Conservation (phyloP, 169 alveolate species). For the Neospora caninum region DNA sequence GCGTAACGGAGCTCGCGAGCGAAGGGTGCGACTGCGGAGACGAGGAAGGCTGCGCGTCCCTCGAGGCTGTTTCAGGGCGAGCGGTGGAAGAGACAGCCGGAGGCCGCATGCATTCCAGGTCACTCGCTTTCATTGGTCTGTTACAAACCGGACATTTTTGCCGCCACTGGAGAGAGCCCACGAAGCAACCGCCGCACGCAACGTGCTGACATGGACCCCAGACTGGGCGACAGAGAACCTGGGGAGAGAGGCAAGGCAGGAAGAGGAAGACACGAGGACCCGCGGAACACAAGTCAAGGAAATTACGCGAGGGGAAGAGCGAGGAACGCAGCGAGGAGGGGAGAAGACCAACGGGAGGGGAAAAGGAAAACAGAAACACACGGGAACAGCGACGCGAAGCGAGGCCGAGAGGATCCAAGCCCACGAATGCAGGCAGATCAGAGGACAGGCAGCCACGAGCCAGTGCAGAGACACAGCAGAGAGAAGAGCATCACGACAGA, state of each 20-base stretch:
- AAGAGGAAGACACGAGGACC: neutral
- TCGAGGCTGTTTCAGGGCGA: neutral
- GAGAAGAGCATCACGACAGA: no score
- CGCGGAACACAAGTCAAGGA: neutral
- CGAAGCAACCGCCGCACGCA: conserved; percentile 21
- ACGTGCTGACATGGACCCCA: conserved; percentile 21
- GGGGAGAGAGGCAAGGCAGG: neutral
- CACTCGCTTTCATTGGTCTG: neutral
- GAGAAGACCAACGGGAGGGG: neutral
- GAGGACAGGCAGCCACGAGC: no score
- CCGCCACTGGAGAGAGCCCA: conserved; percentile 1
- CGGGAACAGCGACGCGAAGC: neutral
- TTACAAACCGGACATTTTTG: conserved; percentile 12
- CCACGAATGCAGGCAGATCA: no score
- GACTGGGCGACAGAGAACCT: conserved; percentile 12
- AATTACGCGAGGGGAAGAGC: no score
- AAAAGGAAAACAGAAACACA: neutral
- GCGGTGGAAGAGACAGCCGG: neutral
- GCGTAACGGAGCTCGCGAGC: neutral
- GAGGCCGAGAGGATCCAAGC: neutral
- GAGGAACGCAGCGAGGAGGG: neutral
- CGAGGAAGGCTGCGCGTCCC: neutral
- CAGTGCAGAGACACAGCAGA: no score
- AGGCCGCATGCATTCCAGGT: neutral
- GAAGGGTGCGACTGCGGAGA: neutral